Base-by-base conservation (phyloP, 352 stramenopile genomes). In the Pythium oligandrum region DNA sequence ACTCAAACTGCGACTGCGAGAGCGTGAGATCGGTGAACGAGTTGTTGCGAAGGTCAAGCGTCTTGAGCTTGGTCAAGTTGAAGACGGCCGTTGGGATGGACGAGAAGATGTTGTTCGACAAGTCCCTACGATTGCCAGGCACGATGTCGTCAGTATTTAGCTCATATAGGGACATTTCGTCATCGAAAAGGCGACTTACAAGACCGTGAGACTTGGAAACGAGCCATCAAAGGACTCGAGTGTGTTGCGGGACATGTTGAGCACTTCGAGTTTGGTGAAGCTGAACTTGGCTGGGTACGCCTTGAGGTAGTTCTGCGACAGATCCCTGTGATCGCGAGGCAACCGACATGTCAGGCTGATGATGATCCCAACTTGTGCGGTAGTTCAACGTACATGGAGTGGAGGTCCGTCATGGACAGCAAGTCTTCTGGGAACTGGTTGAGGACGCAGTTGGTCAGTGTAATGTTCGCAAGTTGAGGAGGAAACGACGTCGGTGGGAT, bases 171-270 rank as follows among this genome's bases (percentile, higher is more conserved):
- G 17, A 26, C 17, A 26, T 26, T 26, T 26, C 17, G 17, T 39
- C 2, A 47, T 8, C 9, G n/a, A 49, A 26, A 26, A 4, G 17
- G 17, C 48, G 17, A 68, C 76, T 31, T 73, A 86, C 64, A 89
- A 61, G 17, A 67, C 78, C 6, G 50, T 68, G 32, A 89, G 59
- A 40, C 71, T 69, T 0, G 74, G 68, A 39, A 83, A 83, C 40
- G 63, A 33, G n/a, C 66, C 73, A 32, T 74, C 68, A 39, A 80
- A 87, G 4, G 51, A 64, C 4, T 57, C 70, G 17, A 87, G 64
- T 17, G 63, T 70, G 54, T 87, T 87, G 11, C 45, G 75, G 32
- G 73, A 85, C 48, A 85, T 51, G 52, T 87, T 87, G 32, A 87
- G 65, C 32, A 56, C 61, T 35, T 64, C 40, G 55, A 86, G 66